Base-by-base conservation (phyloP, 192 early-diverging fungal species). In the Mortierella antarctica region DNA sequence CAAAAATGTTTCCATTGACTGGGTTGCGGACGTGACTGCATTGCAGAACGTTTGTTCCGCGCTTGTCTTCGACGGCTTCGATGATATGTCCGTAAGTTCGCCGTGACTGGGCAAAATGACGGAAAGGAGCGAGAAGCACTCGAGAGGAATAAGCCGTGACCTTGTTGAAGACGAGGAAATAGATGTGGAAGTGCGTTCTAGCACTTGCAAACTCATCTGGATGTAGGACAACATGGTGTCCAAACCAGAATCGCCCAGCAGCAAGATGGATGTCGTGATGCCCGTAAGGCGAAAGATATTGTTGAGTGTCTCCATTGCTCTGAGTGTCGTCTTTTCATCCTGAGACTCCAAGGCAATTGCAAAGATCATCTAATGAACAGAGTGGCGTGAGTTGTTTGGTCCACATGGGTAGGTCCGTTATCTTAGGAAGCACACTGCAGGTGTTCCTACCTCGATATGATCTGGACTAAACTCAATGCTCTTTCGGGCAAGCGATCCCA, bases 211-310 rank as follows among this genome's bases (percentile, higher is more conserved):
- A 5, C 57, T 40, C 15, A 55, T 56, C 11, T 62, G 57, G 46
- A 79, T 65, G 44, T 70, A 79, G n/a, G 47, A 50, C 12, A 39
- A 42, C 48, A 71, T 65, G 14, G 23, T 72, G 10, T 67, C 60
- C 6, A 12, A 39, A n/a, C 70, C 70, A 8, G 50, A 31, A 17
- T 68, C 52, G 5, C 20, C 50, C 39, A 63, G 11, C 23, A 71
- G 13, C 0, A 59, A 54, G 54, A 66, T 57, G 39, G 57, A 72
- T 7, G 67, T 60, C 54, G 72, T 67, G 20, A 56, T 53, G 18
- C 53, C 48, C 17, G 77, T 72, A 18, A 62, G n/a, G 8, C 54
- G 59, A 55, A 80, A 80, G 39, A 80, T 72, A 48, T 67, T 80
- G 65, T 51, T 15, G 12, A 80, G 15, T n/a, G 70, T 61, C 9